A percentile compares a stretch with the other conserved stretches of the same genome.
phyloP scores from a whole-genome alignment of 2,329 filamentous ascomycete genomes.

The Penicillium crustosum region DNA sequence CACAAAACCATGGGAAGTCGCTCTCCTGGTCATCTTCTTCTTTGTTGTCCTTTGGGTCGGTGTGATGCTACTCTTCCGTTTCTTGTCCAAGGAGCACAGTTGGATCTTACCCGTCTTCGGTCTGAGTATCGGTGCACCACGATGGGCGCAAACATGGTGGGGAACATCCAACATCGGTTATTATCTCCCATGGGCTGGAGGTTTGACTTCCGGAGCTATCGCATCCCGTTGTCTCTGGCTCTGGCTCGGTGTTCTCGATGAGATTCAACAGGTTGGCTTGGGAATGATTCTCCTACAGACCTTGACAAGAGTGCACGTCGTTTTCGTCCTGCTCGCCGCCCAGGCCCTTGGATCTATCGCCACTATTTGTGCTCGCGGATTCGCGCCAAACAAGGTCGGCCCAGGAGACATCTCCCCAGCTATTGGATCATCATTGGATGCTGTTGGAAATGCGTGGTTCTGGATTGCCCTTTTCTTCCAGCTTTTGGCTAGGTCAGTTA shows the following conservation, averaged over 20 bases:
- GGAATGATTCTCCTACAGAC: constrained; percentile 68
- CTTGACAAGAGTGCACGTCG: constrained; percentile 63
- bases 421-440: constrained; percentile 50
- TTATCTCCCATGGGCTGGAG: constrained; percentile 60
- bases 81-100: constrained; percentile 59
- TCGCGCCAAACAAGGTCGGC: constrained; percentile 61
- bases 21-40: constrained; percentile 51
- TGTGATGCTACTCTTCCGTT: constrained; percentile 49
- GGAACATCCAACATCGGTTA: constrained; percentile 59
- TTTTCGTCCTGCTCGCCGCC: constrained; percentile 59
- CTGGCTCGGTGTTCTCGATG: constrained; percentile 66
- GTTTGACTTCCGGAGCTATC: constrained; percentile 54
- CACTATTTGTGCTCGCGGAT: constrained; percentile 62
- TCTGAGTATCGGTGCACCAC: constrained; percentile 62
- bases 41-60: constrained; percentile 58
- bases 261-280: constrained; percentile 64
- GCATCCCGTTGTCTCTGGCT: constrained; percentile 61
- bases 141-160: constrained; percentile 70
- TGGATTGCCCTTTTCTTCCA: constrained; percentile 62
- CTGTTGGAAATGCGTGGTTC: constrained; percentile 56
- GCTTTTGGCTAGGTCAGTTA: constrained; percentile 59
- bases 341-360: constrained; percentile 62
- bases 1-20: constrained; percentile 57
- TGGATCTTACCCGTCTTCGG: constrained; percentile 69
- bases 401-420: constrained; percentile 63